phyloP scores from a whole-genome alignment of 2,329 filamentous ascomycete species.

The Sporothrix phasma region DNA sequence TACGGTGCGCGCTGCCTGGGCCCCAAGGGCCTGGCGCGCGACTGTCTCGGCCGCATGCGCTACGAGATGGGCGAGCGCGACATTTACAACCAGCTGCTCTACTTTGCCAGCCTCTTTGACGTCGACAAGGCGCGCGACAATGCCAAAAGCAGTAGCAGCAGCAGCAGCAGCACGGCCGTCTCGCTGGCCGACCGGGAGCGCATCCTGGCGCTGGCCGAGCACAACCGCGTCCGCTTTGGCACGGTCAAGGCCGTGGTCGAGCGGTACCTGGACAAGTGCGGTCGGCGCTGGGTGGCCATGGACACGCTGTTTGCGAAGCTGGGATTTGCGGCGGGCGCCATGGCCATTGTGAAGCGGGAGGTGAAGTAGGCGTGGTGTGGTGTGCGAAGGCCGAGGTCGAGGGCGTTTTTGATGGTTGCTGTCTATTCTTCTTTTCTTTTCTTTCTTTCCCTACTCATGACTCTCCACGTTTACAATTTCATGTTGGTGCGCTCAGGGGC shows the following conservation, averaged over 20 bases:
- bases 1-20: constrained; percentile 87
- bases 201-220: constrained; percentile 62
- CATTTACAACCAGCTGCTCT: constrained; percentile 90
- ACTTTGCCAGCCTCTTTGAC: constrained; percentile 77
- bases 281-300: constrained; percentile 89
- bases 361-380: neutral
- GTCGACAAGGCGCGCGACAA: constrained; percentile 64
- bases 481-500: neutral
- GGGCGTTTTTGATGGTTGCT: neutral
- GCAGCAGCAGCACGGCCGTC: constrained; percentile 20
- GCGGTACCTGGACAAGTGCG: constrained; percentile 78
- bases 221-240: constrained; percentile 70
- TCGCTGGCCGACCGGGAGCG: constrained; percentile 44
- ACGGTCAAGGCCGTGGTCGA: constrained; percentile 71
- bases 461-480: neutral
- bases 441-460: neutral
- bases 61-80: constrained; percentile 84
- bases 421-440: neutral
- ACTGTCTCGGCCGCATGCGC: constrained; percentile 77
- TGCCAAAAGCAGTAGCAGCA: constrained; percentile 29
- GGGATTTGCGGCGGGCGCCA: constrained; percentile 35
- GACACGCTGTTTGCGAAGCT: constrained; percentile 69
- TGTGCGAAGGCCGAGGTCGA: neutral
- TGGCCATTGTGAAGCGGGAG: neutral
- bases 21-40: constrained; percentile 70